These are phyloP conservation scores for Volvox africanus DNA, from an alignment of 139 green algal species.

Conservation along the genomic window DNA sequence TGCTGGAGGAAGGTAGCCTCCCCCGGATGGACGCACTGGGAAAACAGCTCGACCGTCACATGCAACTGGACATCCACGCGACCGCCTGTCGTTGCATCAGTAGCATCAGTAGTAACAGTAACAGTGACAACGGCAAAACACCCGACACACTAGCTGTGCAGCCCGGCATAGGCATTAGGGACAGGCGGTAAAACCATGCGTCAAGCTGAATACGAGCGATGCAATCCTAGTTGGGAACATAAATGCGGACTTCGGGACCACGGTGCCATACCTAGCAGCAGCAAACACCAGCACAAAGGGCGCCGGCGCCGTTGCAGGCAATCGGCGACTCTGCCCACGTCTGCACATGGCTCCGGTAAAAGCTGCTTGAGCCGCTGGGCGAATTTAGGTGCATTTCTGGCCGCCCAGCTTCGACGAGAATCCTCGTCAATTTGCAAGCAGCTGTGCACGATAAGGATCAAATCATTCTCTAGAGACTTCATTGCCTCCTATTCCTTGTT, in stretches of 20 bases:
- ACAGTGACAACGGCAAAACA: not conserved
- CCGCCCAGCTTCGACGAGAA: not conserved
- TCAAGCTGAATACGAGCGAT: not conserved
- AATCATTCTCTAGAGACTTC: not conserved
- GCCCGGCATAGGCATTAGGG: not conserved
- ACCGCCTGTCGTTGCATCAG: not conserved
- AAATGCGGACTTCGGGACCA: not conserved
- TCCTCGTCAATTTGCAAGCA: slow-evolving; percentile 3
- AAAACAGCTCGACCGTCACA: not conserved
- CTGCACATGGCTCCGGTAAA: not conserved
- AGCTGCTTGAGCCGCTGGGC: not conserved
- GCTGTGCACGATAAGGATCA: not conserved
- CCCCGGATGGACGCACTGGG: not conserved
- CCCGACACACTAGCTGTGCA: too few relatives aligned
- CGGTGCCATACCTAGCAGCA: not conserved
- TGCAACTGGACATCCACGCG: slow-evolving; percentile 11
- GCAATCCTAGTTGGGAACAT: not conserved
- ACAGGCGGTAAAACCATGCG: not conserved
- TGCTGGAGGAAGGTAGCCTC: not conserved
- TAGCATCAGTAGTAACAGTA: not conserved
- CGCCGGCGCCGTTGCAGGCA: not conserved
- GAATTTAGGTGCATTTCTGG: not conserved
- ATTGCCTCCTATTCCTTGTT: not conserved
- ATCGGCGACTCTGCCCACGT: not conserved
- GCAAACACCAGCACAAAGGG: slow-evolving; percentile 13